Base-by-base conservation (phyloP, 2,329 filamentous ascomycete genomes). In the Sarocladium brachiariae region DNA sequence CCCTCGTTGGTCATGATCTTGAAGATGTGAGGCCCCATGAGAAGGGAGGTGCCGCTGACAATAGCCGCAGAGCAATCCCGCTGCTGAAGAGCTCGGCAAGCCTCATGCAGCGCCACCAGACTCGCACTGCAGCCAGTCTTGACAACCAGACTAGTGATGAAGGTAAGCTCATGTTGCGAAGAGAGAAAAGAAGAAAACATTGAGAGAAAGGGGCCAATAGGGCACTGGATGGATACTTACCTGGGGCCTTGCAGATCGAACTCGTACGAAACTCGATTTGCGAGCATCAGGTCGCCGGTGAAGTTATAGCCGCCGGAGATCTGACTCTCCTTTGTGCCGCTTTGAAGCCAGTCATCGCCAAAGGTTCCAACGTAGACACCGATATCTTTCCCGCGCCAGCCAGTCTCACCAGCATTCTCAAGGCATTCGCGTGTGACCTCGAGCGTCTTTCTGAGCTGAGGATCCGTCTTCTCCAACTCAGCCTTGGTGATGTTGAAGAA, bases 1-100 rank as follows among this genome's bases (percentile, higher is more conserved):
- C n/a, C n/a, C 8, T 73, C 75, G 74, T 78, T 78, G 2, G 74
- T 73, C 65, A 78, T 74, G 57, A 78, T 76, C 3, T 74, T 78
- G 50, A 74, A 74, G 0, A 76, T 57, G 38, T 60, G 56, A 6
- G 58, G 59, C 14, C 56, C 57, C 11, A 58, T 18, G 41, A 62
- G 59, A 8, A 70, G 45, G 52, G 61, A 69, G 1, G 58, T 48
- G 0, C 65, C 67, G 4, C 52, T 59, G 1, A 70, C 68, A 19
- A 70, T 8, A 10, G 79, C 37, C 37, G 16, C 6, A 5, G 10
- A 7, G 16, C 9, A 19, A 10, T 41, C 37, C 18, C 37, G 70
- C 50, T 78, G 72, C 7, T 71, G 70, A 1, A 78, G 57, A 52
- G 67, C 70, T 59, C 77, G 73, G 56, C 69, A 72, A 2, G 74